phyloP scores from a whole-genome alignment of 768 basidiomycete species.

The Agaricus sinodeliciosus region DNA sequence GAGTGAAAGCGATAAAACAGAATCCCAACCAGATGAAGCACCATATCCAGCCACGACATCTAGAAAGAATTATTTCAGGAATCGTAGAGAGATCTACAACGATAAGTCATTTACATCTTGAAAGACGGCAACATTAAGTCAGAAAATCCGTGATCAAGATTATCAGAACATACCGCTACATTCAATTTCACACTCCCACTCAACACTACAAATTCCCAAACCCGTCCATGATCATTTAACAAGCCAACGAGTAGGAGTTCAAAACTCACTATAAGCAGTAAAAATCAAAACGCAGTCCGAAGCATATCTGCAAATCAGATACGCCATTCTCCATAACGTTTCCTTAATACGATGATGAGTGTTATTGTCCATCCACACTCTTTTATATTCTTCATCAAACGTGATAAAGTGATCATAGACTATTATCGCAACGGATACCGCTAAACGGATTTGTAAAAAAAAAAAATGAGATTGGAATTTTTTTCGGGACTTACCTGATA shows the following conservation, averaged over 20 bases:
- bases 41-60: constrained; percentile 3
- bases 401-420: constrained; percentile 9
- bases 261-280: constrained; percentile 3
- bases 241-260: not conserved
- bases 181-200: not conserved
- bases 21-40: not conserved
- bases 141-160: not conserved
- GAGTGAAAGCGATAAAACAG: not conserved
- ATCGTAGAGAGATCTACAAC: not conserved
- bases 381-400: constrained; percentile 3
- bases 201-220: not conserved
- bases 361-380: not conserved
- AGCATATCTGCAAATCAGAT: not conserved
- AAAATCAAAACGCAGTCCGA: not conserved
- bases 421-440: not conserved
- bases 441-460: not conserved
- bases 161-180: not conserved
- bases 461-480: not conserved
- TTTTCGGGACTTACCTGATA: not conserved
- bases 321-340: not conserved
- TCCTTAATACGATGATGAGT: not conserved
- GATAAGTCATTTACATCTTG: not conserved
- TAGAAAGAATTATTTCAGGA: not conserved
- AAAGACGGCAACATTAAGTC: not conserved
- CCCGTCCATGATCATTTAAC: too few species aligned